Evolutionary conservation across 2,329 filamentous ascomycete species (phyloP), one percentile per base, ranked within the genome.

Genomic region (Nannizziopsis arthrosporioides): DNA sequence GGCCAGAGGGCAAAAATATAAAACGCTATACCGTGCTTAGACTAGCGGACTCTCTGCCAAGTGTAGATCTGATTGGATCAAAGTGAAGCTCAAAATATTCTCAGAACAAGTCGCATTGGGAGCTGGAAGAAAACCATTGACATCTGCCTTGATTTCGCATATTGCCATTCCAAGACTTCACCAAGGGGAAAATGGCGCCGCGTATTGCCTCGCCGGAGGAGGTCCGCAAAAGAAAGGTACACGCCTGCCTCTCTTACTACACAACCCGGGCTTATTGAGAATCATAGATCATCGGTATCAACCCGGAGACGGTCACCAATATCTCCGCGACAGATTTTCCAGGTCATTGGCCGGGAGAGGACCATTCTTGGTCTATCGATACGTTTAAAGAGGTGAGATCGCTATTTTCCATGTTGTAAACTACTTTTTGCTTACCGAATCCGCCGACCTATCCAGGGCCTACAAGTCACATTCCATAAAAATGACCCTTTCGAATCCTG

Each of bases 301-400:
- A 92, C 66, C 74, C 81, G 57, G 92, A 98, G 69, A 95, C 86
- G 17, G 84, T 98, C 61, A 85, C 84, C 57, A 81, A 96, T 70
- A 84, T 90, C 58, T 77, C 82, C 53, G 92, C 88, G 41, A 94
- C 82, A 59, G 90, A 96, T 63, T 94, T 90, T 65, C 93, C 93
- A 12, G 84, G 84, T 56, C 87, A 94, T 67, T 92, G 82, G 72
- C 84, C 86, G 2, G 85, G 85, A 57, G 92, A 96, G 71, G 84
- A 93, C 68, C 76, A 87, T 61, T 74, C 77, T 44, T 95, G 88
- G 82, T 76, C 84, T 51, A 70, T 88, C 45, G 74, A 84, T 1
- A 74, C 78, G 53, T 94, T 94, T 69, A 75, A 72, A 54, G 61
- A 75, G 46, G 76, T 77, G 68, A 48, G 62, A 57, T 12, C 27